Conservation (phyloP, 495 filamentous ascomycete species). For the Penicillium cosmopolitanum region DNA sequence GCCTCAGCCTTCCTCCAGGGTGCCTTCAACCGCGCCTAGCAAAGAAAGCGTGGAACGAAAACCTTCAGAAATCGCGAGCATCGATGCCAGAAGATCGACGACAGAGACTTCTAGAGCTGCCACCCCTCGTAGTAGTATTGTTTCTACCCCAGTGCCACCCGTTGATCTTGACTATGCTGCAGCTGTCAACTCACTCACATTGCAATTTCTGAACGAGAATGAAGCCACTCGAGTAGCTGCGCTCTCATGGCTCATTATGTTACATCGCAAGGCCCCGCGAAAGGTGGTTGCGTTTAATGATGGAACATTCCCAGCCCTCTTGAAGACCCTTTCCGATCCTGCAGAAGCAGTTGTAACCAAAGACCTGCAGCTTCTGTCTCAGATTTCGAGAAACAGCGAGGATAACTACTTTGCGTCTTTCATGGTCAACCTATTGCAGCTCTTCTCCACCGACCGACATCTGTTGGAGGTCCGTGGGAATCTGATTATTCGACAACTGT, state of each 20-base stretch:
- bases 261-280: constrained; percentile 90
- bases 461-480: constrained; percentile 92
- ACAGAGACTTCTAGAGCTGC: constrained; percentile 48
- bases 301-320: constrained; percentile 91
- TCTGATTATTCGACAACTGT: constrained; percentile 93
- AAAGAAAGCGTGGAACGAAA: constrained; percentile 55
- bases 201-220: constrained; percentile 95
- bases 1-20: constrained; percentile 39
- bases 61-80: constrained; percentile 42
- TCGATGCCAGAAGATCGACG: constrained; percentile 36
- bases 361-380: constrained; percentile 90
- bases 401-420: constrained; percentile 97
- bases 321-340: constrained; percentile 96
- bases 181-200: constrained; percentile 90
- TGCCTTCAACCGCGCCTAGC: constrained; percentile 47
- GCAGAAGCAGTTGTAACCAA: constrained; percentile 95
- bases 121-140: constrained; percentile 48
- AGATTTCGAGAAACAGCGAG: constrained; percentile 95
- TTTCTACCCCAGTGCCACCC: constrained; percentile 48
- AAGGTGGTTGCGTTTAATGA: constrained; percentile 97
- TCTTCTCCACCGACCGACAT: constrained; percentile 91
- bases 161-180: constrained; percentile 92
- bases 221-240: constrained; percentile 94
- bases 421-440: constrained; percentile 94
- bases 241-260: constrained; percentile 94